Percentiles rank a stretch among this genome's conserved stretches.
phyloP scores from a whole-genome alignment of 1,139 yeast genomes.

The Diutina sp. region DNA sequence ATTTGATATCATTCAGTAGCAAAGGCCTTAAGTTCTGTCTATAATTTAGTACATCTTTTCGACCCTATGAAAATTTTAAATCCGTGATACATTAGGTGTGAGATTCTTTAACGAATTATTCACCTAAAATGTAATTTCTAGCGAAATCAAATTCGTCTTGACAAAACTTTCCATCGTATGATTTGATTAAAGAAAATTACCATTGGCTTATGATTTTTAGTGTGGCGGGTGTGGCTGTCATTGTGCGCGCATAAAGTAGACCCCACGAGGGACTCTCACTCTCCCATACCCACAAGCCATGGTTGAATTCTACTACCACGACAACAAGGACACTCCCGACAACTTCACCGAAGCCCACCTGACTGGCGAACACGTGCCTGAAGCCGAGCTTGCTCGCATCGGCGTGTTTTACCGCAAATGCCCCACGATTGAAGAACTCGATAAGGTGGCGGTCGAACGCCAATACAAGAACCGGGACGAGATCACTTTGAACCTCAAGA shows the following conservation, averaged over 20 bases:
- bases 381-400: slow-evolving; percentile 35
- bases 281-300: slow-evolving; percentile 9
- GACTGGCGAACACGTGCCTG: slow-evolving; percentile 46
- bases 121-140: no score
- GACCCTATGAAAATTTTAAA: no score
- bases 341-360: slow-evolving; percentile 63
- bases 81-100: no score
- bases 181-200: no score
- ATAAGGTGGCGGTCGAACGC: slow-evolving; percentile 55
- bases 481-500: slow-evolving; percentile 45
- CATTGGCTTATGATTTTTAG: no score
- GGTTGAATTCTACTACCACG: slow-evolving; percentile 62
- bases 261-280: not conserved
- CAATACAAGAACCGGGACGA: slow-evolving; percentile 72
- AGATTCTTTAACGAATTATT: no score
- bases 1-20: no score
- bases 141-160: no score
- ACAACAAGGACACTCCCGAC: slow-evolving; percentile 43
- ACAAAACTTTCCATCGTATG: no score
- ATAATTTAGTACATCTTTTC: no score
- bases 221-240: not conserved
- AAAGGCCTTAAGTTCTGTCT: no score
- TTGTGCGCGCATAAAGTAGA: not conserved
- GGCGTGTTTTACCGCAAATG: slow-evolving; percentile 64
- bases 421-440: slow-evolving; percentile 41